Evolutionary conservation across 768 basidiomycete genomes (phyloP), one percentile per base, ranked within the genome.

Genomic region (Cyathus striatus): DNA sequence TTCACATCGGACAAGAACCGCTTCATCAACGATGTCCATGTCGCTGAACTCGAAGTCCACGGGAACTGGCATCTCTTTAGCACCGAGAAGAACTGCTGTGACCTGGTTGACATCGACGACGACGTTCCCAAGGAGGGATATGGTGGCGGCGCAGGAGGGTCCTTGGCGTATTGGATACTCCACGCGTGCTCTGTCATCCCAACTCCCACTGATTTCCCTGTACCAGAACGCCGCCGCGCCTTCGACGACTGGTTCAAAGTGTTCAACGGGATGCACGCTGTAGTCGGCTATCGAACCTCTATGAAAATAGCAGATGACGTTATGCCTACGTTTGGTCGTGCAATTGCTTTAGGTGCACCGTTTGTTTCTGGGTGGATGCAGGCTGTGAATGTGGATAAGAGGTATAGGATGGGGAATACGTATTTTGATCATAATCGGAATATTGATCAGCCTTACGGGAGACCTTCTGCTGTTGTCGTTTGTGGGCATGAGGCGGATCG

Each of bases 191-290:
- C 30, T 14, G 37, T 43, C 37, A 30, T 47, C 18, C 46, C 46
- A 20, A 47, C 36, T 14, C 16, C 30, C 20, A n/a, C 24, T 26
- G 45, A 47, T 36, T 47, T 20, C 41, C 12, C 23, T 10, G 30
- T 16, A n/a, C 35, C 41, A 4, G 33, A 23, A 23, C 23, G 20
- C 12, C 45, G 20, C 3, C 5, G n/a, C 20, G 42, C 46, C 10
- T 39, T 37, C 20, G 46, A 23, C n/a, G 41, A 41, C 12, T 47
- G 46, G 46, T 39, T 35, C 17, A 36, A 37, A 22, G 35, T 47
- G 13, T 47, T 47, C 46, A 37, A 42, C 22, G 46, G 46, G 13
- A 7, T 47, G 37, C 46, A 47, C 42, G 42, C 46, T 2, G 42
- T 47, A 2, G 17, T 47, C 12, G 22, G 42, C 23, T 47, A 41